Base-by-base conservation (phyloP, 768 basidiomycete species). In the Obba rivulosa region DNA sequence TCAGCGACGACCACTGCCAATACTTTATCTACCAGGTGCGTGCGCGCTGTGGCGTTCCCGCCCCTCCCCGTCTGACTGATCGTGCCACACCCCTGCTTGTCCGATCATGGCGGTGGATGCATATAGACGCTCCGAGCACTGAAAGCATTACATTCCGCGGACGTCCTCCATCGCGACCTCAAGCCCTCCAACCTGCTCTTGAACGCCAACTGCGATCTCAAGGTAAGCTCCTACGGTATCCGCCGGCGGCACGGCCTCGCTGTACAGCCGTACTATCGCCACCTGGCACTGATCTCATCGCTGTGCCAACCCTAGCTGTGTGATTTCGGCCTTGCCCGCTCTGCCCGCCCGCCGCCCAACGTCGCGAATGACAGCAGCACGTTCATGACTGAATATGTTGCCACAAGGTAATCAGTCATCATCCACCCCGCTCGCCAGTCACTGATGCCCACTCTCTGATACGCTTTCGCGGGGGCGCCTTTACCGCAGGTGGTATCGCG, bases 191-290 rank as follows among this genome's bases (percentile, higher is more conserved):
- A 98, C 62, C 75, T 99, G 20, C 78, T 99, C 1, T 71, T 99
- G 50, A 99, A 99, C 59, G 91, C 92, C 41, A 97, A 95, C 60
- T 97, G 93, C 61, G 93, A 97, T 68, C 79, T 97, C 47, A 95
- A 95, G 72, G 92, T 91, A 47, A 58, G 71, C 45, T 40, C 24
- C 46, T 51, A 3, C 24, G 16, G 21, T 34, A 3, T 23, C 13
- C 13, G 25, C 34, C 21, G 18, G 13, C 35, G 22, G 11, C 7
- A 21, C 20, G 18, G 21, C 16, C 36, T 13, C 28, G 13, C 28
- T 13, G 5, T 31, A 31, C 13, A 31, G 7, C 28, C 28, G 7
- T 31, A 31, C 28, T 31, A 31, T 31, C 28, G 40, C 49, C 43
- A 37, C 41, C 31, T 7, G 10, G 20, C 17, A 14, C n/a, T 17